phyloP scores from a whole-genome alignment of 495 filamentous ascomycete species.

The Penicillium chermesinum region DNA sequence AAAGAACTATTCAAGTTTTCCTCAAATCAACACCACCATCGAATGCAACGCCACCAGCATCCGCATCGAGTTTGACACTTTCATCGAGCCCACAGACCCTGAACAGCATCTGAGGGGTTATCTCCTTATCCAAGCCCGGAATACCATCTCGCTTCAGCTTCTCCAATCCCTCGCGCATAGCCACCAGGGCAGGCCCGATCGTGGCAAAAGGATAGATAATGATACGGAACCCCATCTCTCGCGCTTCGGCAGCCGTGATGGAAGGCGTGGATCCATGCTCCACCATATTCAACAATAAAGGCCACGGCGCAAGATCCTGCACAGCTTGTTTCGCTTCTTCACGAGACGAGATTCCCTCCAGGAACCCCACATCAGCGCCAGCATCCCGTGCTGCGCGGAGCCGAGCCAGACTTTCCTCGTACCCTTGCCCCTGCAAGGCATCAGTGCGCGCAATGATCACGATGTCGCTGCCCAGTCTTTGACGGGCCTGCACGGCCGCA shows the following conservation, averaged over 20 bases:
- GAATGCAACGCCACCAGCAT: conserved; percentile 51
- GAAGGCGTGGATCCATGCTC: conserved; percentile 56
- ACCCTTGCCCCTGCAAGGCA: conserved; percentile 55
- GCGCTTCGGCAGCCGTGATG: conserved; percentile 54
- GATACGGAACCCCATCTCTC: conserved; percentile 57
- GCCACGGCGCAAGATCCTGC: conserved; percentile 51
- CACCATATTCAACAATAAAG: conserved; percentile 64
- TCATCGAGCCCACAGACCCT: conserved; percentile 56
- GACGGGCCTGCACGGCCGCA: conserved; percentile 47
- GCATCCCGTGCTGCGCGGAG: conserved; percentile 51
- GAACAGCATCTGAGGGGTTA: conserved; percentile 51
- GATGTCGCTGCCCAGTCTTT: conserved; percentile 52
- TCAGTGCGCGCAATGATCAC: conserved; percentile 69
- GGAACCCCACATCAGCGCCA: conserved; percentile 61
- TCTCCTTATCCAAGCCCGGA: conserved; percentile 39
- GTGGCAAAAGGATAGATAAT: conserved; percentile 58
- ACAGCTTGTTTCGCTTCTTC: conserved; percentile 36
- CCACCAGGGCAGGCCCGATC: conserved; percentile 48
- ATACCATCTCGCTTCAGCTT: conserved; percentile 48
- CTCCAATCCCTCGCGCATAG: conserved; percentile 44
- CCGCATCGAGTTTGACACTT: conserved; percentile 51
- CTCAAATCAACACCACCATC: conserved; percentile 35
- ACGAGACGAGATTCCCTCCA: conserved; percentile 42
- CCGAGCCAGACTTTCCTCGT: conserved; percentile 53
- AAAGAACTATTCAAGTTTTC: conserved; percentile 7